Percentiles rank a stretch among this genome's conserved stretches.
These are phyloP conservation scores for Coriolopsis trogii DNA, from an alignment of 1,284 basidiomycete genomes.

Conservation along the genomic window DNA sequence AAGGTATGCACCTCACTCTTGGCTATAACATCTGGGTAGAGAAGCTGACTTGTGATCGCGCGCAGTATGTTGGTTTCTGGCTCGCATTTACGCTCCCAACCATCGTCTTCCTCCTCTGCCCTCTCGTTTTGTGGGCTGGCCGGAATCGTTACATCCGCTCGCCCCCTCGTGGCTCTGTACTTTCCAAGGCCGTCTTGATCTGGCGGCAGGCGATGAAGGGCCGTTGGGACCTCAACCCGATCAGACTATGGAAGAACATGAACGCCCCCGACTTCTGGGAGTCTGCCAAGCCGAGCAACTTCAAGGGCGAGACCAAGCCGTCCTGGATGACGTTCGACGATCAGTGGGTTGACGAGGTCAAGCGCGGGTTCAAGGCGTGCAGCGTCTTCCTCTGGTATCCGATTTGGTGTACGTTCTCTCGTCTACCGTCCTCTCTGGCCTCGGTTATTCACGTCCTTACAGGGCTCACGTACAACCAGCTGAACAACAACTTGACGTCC, in stretches of 20 bases:
- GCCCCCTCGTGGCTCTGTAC: conserved; percentile 80
- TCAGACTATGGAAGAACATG: conserved; percentile 48
- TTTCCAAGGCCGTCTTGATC: conserved; percentile 53
- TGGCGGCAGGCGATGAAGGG: conserved; percentile 54
- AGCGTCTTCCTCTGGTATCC: conserved; percentile 80
- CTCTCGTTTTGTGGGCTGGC: conserved; percentile 70
- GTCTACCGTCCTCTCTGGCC: not conserved
- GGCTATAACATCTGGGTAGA: not conserved
- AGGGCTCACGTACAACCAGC: conserved; percentile 78
- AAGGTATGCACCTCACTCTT: conserved; percentile 45
- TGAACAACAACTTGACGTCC: conserved; percentile 80
- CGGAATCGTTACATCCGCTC: conserved; percentile 66
- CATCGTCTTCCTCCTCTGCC: conserved; percentile 63
- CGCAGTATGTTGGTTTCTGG: conserved; percentile 69
- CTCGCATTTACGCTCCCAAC: conserved; percentile 74
- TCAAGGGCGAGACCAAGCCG: conserved; percentile 45
- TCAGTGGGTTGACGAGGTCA: conserved; percentile 82
- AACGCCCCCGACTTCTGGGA: conserved; percentile 79
- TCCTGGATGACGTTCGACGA: conserved; percentile 79
- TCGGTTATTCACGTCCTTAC: conserved; percentile 7
- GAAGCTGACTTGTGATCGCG: not conserved
- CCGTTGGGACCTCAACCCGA: conserved; percentile 62
- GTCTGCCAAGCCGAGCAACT: conserved; percentile 66
- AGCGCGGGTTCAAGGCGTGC: conserved; percentile 84
- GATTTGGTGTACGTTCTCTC: conserved; percentile 58